These are phyloP conservation scores for Orychophragmus violaceus DNA, from an alignment of 345 rosid species.

Conservation along the genomic window DNA sequence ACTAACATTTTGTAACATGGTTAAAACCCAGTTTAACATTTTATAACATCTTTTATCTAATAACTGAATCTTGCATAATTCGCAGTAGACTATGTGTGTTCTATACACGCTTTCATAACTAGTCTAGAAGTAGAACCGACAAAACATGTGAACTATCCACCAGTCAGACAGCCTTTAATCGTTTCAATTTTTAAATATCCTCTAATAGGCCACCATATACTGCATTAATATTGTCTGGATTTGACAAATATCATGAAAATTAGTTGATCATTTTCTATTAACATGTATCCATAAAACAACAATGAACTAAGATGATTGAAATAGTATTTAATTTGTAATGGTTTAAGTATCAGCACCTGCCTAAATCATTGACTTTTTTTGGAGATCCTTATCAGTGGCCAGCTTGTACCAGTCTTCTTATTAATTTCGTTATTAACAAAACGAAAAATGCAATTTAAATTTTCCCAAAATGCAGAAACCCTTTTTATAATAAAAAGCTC, in stretches of 20 bases:
- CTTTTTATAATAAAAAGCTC: background rate
- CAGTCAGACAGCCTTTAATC: constrained; percentile 24
- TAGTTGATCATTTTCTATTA: background rate
- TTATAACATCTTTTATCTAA: background rate
- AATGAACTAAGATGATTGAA: background rate
- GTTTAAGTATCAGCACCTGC: background rate
- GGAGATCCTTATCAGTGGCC: constrained; percentile 19
- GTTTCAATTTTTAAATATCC: background rate
- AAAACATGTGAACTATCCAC: constrained; percentile 19
- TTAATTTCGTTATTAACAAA: background rate
- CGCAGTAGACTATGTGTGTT: too few species aligned
- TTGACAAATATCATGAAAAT: background rate
- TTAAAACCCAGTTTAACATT: background rate
- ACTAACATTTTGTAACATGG: background rate
- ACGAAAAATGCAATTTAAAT: background rate
- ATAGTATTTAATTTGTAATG: background rate
- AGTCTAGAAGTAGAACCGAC: constrained; percentile 22
- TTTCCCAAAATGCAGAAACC: background rate
- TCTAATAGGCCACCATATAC: constrained; percentile 6
- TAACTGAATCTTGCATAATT: background rate
- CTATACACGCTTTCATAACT: background rate
- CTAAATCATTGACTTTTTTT: constrained; percentile 27
- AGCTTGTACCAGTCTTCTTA: constrained; percentile 22
- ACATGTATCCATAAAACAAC: too few species aligned
- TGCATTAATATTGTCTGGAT: background rate